Conservation (phyloP, 495 filamentous ascomycete genomes). For the Hypoxylon rickii region DNA sequence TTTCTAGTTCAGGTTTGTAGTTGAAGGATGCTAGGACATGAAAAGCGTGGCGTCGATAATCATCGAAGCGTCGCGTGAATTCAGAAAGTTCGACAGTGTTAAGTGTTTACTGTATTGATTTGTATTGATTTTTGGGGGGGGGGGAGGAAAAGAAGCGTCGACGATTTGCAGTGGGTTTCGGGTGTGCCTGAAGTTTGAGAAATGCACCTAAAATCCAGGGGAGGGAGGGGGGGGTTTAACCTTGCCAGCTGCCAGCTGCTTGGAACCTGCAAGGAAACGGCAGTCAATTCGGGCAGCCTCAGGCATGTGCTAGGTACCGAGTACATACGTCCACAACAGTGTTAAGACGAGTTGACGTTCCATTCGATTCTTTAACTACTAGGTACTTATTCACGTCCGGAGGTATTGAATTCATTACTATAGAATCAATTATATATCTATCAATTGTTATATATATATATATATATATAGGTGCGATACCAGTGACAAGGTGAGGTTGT, state of each 20-base stretch:
- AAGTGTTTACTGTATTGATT: slow-evolving; percentile 18
- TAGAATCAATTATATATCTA: too few species aligned
- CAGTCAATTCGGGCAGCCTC: slow-evolving; percentile 7
- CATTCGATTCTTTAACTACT: too few species aligned
- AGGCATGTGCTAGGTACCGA: neutral
- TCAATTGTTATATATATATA: too few species aligned
- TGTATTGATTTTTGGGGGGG: too few species aligned
- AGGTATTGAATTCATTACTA: too few species aligned
- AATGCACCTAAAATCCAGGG: slow-evolving; percentile 19
- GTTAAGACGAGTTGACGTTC: too few species aligned
- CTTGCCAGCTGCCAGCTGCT: slow-evolving; percentile 7
- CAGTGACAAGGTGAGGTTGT: too few species aligned
- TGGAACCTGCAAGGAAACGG: slow-evolving; percentile 23
- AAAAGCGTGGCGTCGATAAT: slow-evolving; percentile 7
- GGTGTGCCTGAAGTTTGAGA: slow-evolving; percentile 26
- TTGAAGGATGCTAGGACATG: slow-evolving; percentile 7
- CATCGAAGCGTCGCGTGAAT: slow-evolving; percentile 25
- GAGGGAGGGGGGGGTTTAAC: slow-evolving; percentile 3
- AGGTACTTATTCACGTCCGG: too few species aligned
- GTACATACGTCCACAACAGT: too few species aligned
- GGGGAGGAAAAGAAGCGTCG: slow-evolving; percentile 20
- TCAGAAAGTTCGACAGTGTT: slow-evolving; percentile 14
- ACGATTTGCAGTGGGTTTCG: slow-evolving; percentile 29
- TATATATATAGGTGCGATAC: too few species aligned
- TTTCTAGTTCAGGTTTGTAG: slow-evolving; percentile 1